Base-by-base conservation (phyloP, 2,329 filamentous ascomycete species). In the Trichoderma oligosporum region DNA sequence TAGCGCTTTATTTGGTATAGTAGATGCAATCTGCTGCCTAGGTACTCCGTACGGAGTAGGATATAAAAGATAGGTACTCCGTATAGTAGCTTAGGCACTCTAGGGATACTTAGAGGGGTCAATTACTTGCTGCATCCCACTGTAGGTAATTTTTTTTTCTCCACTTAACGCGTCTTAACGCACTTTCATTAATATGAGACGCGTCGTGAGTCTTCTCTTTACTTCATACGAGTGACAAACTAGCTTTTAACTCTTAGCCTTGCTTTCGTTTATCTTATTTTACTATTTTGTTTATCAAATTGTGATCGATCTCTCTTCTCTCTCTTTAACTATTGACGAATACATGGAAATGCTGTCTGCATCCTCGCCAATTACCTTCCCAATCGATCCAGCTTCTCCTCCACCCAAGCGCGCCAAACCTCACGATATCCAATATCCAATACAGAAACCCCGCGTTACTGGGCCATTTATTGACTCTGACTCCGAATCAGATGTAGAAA, bases 311-410 rank as follows among this genome's bases (percentile, higher is more conserved):
- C 22, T 51, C 5, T 51, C 5, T 18, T n/a, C 11, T n/a, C 16
- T 1, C 2, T 5, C 24, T 33, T 14, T 7, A 18, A 11, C 0
- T n/a, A n/a, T 18, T n/a, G 2, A 4, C 16, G 20, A 27, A 2
- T 33, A 24, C 7, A 6, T 25, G 59, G 75, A 64, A 41, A 87
- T 88, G 83, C 73, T 82, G 24, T 76, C 79, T 35, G 76, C 81
- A 36, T 86, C 85, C 6, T 85, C 85, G 12, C 81, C 84, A 2
- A 70, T 84, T 18, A 66, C 75, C 24, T 82, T 82, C 59, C 81
- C 82, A 2, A 70, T 75, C 6, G 82, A 76, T 65, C 82, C 82
- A 22, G 63, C 70, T 35, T 70, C 70, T 38, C 66, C 65, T 1
- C 61, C 66, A 2, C 58, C 67, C 27, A 76, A 75, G 61, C 72